Evolutionary conservation across 768 basidiomycete species (phyloP), one percentile per base, ranked within the genome.

Genomic region (Leccinum rimulosum): DNA sequence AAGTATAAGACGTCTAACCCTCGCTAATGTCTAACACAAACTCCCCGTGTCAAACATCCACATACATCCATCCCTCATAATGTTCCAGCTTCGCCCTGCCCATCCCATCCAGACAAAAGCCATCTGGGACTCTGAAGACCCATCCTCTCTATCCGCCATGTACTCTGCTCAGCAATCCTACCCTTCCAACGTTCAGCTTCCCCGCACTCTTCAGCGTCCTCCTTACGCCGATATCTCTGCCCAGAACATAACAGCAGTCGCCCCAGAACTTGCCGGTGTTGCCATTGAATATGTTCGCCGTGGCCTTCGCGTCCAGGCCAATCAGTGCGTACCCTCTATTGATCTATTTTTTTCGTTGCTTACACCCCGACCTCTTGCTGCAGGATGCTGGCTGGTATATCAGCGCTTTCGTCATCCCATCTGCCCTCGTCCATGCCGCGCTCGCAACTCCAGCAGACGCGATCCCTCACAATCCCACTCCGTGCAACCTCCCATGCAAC

Each of bases 131-230:
- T 72, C 71, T 50, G 71, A 73, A 49, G 73, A 72, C 66, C 45
- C 57, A 10, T 55, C 71, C 22, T 59, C 64, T 54, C 61, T 50
- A 50, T 61, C 72, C 3, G 54, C 71, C 14, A 70, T 72, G 66
- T 64, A 66, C 69, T 52, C 73, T 61, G 31, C 69, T 65, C 63
- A 77, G 61, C 70, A 66, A 11, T 63, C 65, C 5, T 66, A 55
- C 55, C 71, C 67, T 48, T 61, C 64, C 54, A 75, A 69, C 64
- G 79, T 91, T 11, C 86, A 89, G 64, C 83, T 92, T 25, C 90
- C 89, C n/a, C 82, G 89, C 56, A 83, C 77, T 43, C 84, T 92
- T 52, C 76, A 81, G 33, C 82, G 88, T 11, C 89, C 90, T 5
- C 72, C 78, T 3, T 86, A 82, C 62, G 66, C 76, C 43, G 82